Base-by-base conservation (phyloP, 352 stramenopile species). In the Pythium apleroticum region DNA sequence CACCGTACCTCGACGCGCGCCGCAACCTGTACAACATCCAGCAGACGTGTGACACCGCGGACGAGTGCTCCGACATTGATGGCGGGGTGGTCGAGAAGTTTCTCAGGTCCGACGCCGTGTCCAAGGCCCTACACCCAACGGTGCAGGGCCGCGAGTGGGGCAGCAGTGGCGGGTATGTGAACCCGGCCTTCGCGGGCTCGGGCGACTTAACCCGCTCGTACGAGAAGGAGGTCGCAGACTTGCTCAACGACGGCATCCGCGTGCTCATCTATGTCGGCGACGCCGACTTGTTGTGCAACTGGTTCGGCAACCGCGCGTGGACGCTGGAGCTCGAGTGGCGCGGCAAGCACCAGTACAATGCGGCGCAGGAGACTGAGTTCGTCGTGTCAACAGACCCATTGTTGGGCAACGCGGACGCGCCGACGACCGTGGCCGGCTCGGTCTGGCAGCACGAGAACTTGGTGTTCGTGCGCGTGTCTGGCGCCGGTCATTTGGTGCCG, bases 201-300 rank as follows among this genome's bases (percentile, higher is more conserved):
- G 71, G 66, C 46, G 91, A 98, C 71, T 97, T 79, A 81, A 95
- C 97, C 84, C 85, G 91, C 54, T 77, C 94, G 41, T 97, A 91
- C 64, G 72, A 85, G 12, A 52, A 71, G n/a, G 77, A 85, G 25
- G 52, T 97, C 30, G 70, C 73, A 6, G 81, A 91, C 24, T 65
- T 98, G 59, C 73, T 98, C 17, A 61, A 76, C 24, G 60, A 69
- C 27, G 60, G 45, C 14, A 35, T 78, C 6, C 72, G 52, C 19
- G 28, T 56, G 22, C 20, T 56, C 49, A 56, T 56, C 49, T 56
- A 37, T 14, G 49, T 25, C 1, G 49, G 49, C 25, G 49, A 56
- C 49, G 49, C 86, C 24, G 95, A 98, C 69, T 96, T 98, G 62
- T 92, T 98, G 55, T 98, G 91, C 76, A 99, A 99, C 68, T 99